Base-by-base conservation (phyloP, 2,329 filamentous ascomycete genomes). In the Bertia moriformis region DNA sequence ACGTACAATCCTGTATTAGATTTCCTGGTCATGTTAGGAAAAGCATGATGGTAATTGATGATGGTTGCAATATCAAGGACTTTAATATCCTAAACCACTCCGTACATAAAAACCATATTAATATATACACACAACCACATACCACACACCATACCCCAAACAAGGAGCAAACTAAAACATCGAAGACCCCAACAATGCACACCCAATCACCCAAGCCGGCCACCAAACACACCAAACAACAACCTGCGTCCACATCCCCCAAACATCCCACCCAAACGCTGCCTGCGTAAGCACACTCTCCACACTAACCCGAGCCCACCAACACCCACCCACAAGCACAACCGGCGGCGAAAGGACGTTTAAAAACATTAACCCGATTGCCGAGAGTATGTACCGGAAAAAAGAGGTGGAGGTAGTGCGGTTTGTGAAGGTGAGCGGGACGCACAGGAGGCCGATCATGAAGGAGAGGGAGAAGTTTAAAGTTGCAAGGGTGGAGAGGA, bases 221-320 rank as follows among this genome's bases (percentile, higher is more conserved):
- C 86, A 91, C 88, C 88, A 95, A 33, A 94, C 78, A 54, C 86
- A 83, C 84, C 87, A 94, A n/a, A 94, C 71, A 10, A 93, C 75
- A 14, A 94, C 76, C 43, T 84, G 80, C 1, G 87, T 93, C 64
- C 87, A 93, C 70, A 91, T 75, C 1, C 86, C 85, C 74, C 81
- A 87, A 12, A 94, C 77, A 51, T 85, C 73, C 87, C 87, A 94
- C 0, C 83, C 87, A 54, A 91, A 87, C 4, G 83, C 84, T 1
- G 85, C 83, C 53, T 82, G 70, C 19, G 67, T 68, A 39, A 94
- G 58, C 2, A 91, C 66, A 2, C 71, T 59, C 33, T 64, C 63
- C 1, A 87, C 55, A 3, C 54, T 52, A 27, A 62, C 42, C 45
- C 63, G 45, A 66, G 69, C 59, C 53, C 67, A 48, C 53, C 58